Evolutionary conservation across 2,329 filamentous ascomycete genomes (phyloP).

Genomic region (Fusarium austroafricanum): DNA sequence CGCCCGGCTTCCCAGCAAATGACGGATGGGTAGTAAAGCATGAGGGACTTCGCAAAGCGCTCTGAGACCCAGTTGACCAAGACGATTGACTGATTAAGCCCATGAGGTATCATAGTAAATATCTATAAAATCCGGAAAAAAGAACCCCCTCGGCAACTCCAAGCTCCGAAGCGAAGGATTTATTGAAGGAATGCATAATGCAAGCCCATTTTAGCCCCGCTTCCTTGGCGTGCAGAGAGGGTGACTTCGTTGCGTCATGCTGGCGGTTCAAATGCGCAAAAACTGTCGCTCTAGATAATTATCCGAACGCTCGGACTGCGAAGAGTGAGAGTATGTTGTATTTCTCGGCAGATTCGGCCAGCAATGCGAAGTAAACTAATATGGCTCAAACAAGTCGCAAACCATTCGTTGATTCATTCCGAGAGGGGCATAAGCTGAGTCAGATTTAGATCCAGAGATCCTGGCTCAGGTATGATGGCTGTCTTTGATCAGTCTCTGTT

Average conservation of each 20-base stretch:
- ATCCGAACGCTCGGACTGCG: too few species aligned
- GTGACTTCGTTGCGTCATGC: too few species aligned
- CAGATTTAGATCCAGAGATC: background rate
- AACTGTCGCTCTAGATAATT: too few species aligned
- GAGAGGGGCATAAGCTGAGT: constrained; percentile 7
- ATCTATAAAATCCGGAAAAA: too few species aligned
- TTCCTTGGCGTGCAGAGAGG: background rate
- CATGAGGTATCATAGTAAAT: too few species aligned
- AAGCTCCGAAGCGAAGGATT: background rate
- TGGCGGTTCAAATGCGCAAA: too few species aligned
- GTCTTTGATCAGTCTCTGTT: background rate
- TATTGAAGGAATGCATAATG: background rate
- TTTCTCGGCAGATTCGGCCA: too few species aligned
- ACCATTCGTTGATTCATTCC: background rate
- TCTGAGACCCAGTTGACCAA: constrained; percentile 30
- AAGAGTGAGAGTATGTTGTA: too few species aligned
- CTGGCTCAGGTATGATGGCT: background rate
- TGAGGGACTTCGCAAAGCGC: constrained; percentile 51
- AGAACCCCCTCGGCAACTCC: too few species aligned
- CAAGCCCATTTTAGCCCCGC: background rate
- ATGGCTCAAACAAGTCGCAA: background rate
- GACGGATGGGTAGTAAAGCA: constrained; percentile 51
- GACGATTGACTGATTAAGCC: too few species aligned
- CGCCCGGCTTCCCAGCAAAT: constrained; percentile 53
- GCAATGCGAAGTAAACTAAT: too few species aligned